Conservation (phyloP, 805 yeast species). For the Wickerhamiella bombiphila region DNA sequence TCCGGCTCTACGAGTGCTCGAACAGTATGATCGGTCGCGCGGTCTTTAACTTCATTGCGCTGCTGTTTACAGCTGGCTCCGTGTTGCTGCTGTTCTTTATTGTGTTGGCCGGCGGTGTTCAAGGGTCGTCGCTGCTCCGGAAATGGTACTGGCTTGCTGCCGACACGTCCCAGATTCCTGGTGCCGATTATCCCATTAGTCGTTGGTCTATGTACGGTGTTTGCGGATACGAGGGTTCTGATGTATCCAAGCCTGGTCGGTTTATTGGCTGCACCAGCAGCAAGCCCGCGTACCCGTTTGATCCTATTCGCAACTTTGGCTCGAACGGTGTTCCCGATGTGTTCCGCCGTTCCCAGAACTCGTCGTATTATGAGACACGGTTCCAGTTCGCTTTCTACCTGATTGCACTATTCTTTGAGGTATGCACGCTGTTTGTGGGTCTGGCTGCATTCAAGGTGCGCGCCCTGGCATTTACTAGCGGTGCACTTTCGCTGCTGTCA, state of each 20-base stretch:
- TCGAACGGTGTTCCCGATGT: conserved; percentile 37
- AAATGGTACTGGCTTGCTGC: conserved; percentile 71
- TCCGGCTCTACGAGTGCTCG: not conserved
- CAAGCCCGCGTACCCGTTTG: conserved; percentile 69
- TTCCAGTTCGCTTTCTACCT: conserved; percentile 51
- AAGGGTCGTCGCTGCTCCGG: conserved; percentile 40
- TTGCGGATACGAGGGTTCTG: conserved; percentile 36
- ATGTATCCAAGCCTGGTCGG: conserved; percentile 30
- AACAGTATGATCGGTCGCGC: not conserved
- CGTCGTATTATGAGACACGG: conserved; percentile 53
- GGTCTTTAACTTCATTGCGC: conserved; percentile 15
- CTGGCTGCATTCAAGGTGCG: conserved; percentile 18
- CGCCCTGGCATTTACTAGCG: conserved; percentile 18
- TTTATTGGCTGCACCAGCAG: conserved; percentile 38
- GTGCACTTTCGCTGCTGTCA: conserved; percentile 18
- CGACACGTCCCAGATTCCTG: conserved; percentile 41
- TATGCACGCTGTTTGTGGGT: conserved; percentile 31
- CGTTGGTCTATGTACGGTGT: conserved; percentile 78
- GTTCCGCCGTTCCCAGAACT: conserved; percentile 34
- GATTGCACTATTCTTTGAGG: conserved; percentile 41
- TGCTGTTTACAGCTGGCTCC: conserved; percentile 30
- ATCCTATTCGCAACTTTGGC: conserved; percentile 63
- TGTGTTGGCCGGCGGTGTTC: conserved; percentile 46
- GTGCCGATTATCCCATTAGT: conserved; percentile 29
- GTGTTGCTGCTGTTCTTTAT: conserved; percentile 44